A percentile compares a stretch with the other conserved stretches of the same genome.
Evolutionary conservation across 1,139 yeast genomes (phyloP).

Genomic region (Kodamaea plutei): DNA sequence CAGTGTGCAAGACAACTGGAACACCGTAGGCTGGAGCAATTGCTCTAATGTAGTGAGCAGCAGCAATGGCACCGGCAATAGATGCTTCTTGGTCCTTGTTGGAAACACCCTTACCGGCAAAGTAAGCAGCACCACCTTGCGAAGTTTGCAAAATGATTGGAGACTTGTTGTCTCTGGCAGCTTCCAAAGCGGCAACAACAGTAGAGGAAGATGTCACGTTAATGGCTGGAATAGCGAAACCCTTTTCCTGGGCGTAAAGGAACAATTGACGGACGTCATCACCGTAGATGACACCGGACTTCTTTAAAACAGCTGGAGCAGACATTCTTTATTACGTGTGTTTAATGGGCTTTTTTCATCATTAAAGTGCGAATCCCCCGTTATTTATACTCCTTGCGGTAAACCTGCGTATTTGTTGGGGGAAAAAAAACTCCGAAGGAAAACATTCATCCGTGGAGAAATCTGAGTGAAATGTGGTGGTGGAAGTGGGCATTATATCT

Average conservation of each 20-base stretch:
- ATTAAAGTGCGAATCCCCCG: slow-evolving; percentile 1
- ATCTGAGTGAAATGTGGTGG: too few relatives aligned
- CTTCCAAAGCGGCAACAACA: slow-evolving; percentile 94
- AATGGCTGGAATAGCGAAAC: slow-evolving; percentile 97
- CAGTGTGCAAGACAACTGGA: slow-evolving; percentile 96
- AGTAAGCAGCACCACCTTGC: slow-evolving; percentile 99
- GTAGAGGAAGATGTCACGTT: slow-evolving; percentile 97
- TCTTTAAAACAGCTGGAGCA: slow-evolving; percentile 65
- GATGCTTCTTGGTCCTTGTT: slow-evolving; percentile 93
- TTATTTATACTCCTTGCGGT: slow-evolving; percentile 3
- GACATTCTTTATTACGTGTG: slow-evolving; percentile 33
- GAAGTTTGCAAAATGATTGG: slow-evolving; percentile 97
- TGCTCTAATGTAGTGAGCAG: slow-evolving; percentile 95
- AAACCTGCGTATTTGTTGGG: too few relatives aligned
- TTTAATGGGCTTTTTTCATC: neutral
- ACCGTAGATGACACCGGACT: slow-evolving; percentile 98
- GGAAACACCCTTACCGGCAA: slow-evolving; percentile 98
- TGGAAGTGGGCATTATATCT: too few relatives aligned
- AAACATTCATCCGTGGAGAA: slow-evolving; percentile 21
- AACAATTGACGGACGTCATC: slow-evolving; percentile 93
- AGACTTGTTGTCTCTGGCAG: slow-evolving; percentile 93
- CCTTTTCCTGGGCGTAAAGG: slow-evolving; percentile 88
- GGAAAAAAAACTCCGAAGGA: slow-evolving; percentile 16
- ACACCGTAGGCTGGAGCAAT: slow-evolving; percentile 95
- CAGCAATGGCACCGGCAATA: slow-evolving; percentile 93